Evolutionary conservation across 495 filamentous ascomycete genomes (phyloP), one percentile per base, ranked within the genome.

Genomic region (Saxispiralis lemnorum): DNA sequence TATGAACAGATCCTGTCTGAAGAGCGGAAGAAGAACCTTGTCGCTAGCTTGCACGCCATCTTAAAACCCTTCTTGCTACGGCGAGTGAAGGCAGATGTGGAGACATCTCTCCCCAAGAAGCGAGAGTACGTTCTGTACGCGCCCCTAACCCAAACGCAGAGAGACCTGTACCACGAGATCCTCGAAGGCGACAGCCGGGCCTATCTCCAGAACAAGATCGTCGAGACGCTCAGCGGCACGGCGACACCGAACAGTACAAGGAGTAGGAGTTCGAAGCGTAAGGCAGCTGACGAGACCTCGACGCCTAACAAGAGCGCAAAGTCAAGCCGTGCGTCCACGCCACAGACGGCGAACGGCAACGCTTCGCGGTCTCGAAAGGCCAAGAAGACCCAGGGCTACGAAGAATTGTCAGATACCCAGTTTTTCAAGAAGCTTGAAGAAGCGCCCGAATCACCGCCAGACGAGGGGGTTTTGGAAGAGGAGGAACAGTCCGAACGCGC

Each of bases 51-150:
- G 52, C 89, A 96, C 56, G 75, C 83, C 0, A 85, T 97, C 24
- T 63, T 97, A 1, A 93, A 95, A 48, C 89, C 89, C 0, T 81
- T 97, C 51, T 69, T 97, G 0, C 66, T 97, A 7, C 73, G 89
- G 7, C 70, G 89, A 20, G 71, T 96, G 43, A 97, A 97, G 61
- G 77, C 83, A 1, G 89, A 97, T 59, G 89, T 97, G 1, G 85
- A 92, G 55, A 77, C 73, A 15, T 70, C 78, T 38, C 62, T 97
- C n/a, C 89, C 89, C 0, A 85, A 84, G 60, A 97, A 97, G 64
- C 75, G 89, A 30, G 89, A 97, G 58, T 97, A 97, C 56, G 78
- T 97, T 15, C 62, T 97, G 6, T 96, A 82, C 46, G 87, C 89
- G 4, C 89, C 87, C 0, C 70, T 97, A 49, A 93, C 84, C 0